Conservation (phyloP, 1,139 yeast species). For the Pneumocystis carinii region DNA sequence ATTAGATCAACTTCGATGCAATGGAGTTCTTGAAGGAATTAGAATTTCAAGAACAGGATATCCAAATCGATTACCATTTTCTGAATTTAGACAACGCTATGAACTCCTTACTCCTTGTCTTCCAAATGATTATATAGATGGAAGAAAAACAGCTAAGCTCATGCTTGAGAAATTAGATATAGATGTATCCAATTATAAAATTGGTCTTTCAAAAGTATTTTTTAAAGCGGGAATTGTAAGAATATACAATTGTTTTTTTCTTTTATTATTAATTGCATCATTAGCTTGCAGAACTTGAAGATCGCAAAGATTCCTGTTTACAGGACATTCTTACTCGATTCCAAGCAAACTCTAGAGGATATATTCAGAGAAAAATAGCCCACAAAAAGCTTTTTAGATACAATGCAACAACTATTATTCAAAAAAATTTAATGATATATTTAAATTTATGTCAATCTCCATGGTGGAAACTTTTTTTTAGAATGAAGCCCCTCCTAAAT, state of each 20-base stretch:
- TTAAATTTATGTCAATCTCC: conserved; percentile 44
- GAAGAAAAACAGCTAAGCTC: conserved; percentile 51
- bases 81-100: conserved; percentile 65
- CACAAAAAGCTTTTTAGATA: conserved; percentile 40
- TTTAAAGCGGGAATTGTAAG: conserved; percentile 80
- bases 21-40: conserved; percentile 96
- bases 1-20: conserved; percentile 79
- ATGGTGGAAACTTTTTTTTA: conserved; percentile 66
- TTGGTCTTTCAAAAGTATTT: conserved; percentile 79
- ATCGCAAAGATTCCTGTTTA: conserved; percentile 53
- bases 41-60: conserved; percentile 94
- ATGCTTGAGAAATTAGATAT: conserved; percentile 48
- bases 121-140: conserved; percentile 28
- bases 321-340: conserved; percentile 42
- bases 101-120: conserved; percentile 40
- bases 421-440: conserved; percentile 44
- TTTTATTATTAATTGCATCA: not conserved
- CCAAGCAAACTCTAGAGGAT: conserved; percentile 59
- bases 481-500: conserved; percentile 62
- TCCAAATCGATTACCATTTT: conserved; percentile 78
- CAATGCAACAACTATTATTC: conserved; percentile 58
- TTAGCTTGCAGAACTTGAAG: conserved; percentile 66
- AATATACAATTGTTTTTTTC: not conserved
- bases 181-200: conserved; percentile 52
- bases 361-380: conserved; percentile 39